These are phyloP conservation scores for Urtica urens DNA, from an alignment of 306 rosid species.

Conservation along the genomic window DNA sequence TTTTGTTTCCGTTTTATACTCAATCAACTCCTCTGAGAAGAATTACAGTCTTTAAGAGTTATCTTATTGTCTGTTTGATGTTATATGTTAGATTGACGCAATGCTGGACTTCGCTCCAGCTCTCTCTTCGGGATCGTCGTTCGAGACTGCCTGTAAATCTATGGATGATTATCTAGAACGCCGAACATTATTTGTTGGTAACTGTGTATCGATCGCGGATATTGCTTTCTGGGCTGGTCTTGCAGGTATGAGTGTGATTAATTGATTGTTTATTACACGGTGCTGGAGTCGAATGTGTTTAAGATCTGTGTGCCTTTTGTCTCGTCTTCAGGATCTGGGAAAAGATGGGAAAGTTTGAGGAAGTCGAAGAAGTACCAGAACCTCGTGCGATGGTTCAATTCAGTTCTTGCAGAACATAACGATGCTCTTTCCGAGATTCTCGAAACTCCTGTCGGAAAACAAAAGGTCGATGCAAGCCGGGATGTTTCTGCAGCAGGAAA, in stretches of 20 bases:
- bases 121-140: slow-evolving; percentile 63
- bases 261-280: not conserved
- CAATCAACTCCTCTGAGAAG: not conserved
- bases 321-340: slow-evolving; percentile 62
- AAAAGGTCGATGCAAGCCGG: slow-evolving; percentile 27
- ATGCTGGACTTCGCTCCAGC: slow-evolving; percentile 72
- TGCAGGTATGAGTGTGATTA: slow-evolving; percentile 38
- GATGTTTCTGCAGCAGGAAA: slow-evolving; percentile 40
- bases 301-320: not conserved
- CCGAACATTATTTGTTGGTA: slow-evolving; percentile 46
- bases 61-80: no score
- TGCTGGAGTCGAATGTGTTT: no score
- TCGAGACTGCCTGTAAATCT: slow-evolving; percentile 69
- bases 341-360: slow-evolving; percentile 93
- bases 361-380: slow-evolving; percentile 73
- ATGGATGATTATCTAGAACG: slow-evolving; percentile 54
- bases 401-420: slow-evolving; percentile 41
- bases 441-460: slow-evolving; percentile 45
- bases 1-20: slow-evolving; percentile 2
- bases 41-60: not conserved
- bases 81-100: slow-evolving; percentile 51
- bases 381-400: slow-evolving; percentile 75
- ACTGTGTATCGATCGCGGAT: slow-evolving; percentile 68
- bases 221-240: slow-evolving; percentile 78
- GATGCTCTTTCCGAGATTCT: slow-evolving; percentile 44